Conservation (phyloP, 345 rosid genomes). For the Gossypium australe region DNA sequence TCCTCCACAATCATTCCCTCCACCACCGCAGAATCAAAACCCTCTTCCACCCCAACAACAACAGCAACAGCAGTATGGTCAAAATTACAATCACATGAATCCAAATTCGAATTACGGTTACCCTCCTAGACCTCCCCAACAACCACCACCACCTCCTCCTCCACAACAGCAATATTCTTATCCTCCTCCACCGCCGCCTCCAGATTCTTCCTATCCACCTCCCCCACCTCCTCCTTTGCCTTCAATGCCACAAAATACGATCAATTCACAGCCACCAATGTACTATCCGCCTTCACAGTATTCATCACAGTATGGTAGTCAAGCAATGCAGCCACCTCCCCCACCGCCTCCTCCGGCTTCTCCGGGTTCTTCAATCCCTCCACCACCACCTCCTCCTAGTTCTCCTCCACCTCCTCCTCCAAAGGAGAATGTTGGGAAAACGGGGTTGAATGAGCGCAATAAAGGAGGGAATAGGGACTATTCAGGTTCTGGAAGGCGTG, state of each 20-base stretch:
- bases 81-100: slow-evolving; percentile 22
- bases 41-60: slow-evolving; percentile 20
- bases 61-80: slow-evolving; percentile 9
- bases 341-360: slow-evolving; percentile 58
- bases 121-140: slow-evolving; percentile 29
- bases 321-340: slow-evolving; percentile 48
- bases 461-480: slow-evolving; percentile 29
- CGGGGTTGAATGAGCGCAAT: slow-evolving; percentile 32
- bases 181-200: slow-evolving; percentile 30
- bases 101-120: slow-evolving; percentile 25
- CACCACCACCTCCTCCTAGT: slow-evolving; percentile 89
- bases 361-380: slow-evolving; percentile 46
- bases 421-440: slow-evolving; percentile 32
- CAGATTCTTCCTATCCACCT: slow-evolving; percentile 49
- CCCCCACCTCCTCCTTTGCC: slow-evolving; percentile 50
- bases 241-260: slow-evolving; percentile 17
- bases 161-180: slow-evolving; percentile 60
- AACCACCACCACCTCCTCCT: slow-evolving; percentile 47
- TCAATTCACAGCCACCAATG: slow-evolving; percentile 35
- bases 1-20: slow-evolving; percentile 32
- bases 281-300: slow-evolving; percentile 52
- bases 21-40: slow-evolving; percentile 22
- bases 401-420: slow-evolving; percentile 81
- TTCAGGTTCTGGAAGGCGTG: slow-evolving; percentile 35
- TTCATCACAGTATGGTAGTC: slow-evolving; percentile 45